phyloP scores from a whole-genome alignment of 2,329 filamentous ascomycete genomes.

The Pseudocercospora musae region DNA sequence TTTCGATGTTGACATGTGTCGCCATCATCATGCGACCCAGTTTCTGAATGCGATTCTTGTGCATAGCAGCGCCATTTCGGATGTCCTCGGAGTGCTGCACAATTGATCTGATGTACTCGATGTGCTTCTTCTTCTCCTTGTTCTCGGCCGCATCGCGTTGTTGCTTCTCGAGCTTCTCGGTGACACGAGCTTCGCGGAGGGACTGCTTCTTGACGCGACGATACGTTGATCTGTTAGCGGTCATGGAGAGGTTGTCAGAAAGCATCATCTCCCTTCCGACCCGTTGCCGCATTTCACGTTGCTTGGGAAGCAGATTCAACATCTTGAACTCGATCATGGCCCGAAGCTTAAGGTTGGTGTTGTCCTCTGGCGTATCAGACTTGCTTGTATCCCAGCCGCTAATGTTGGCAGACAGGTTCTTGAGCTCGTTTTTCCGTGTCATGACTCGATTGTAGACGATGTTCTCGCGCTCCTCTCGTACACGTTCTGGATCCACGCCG shows the following conservation, averaged over 20 bases:
- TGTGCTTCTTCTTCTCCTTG: slow-evolving; percentile 96
- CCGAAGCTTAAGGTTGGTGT: slow-evolving; percentile 81
- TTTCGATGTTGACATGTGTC: slow-evolving; percentile 95
- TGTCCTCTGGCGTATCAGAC: slow-evolving; percentile 65
- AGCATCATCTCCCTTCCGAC: slow-evolving; percentile 91
- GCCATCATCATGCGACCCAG: slow-evolving; percentile 82
- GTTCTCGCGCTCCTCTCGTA: slow-evolving; percentile 82
- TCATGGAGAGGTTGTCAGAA: slow-evolving; percentile 95
- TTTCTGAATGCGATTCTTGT: slow-evolving; percentile 75
- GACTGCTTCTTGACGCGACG: slow-evolving; percentile 97
- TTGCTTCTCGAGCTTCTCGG: slow-evolving; percentile 98
- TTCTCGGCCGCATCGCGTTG: slow-evolving; percentile 94
- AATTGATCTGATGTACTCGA: slow-evolving; percentile 85
- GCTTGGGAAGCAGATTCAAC: slow-evolving; percentile 81
- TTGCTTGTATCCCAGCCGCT: slow-evolving; percentile 77
- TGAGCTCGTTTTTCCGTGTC: slow-evolving; percentile 78
- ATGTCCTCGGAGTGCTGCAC: slow-evolving; percentile 79
- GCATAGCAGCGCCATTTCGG: slow-evolving; percentile 61
- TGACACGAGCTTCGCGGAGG: slow-evolving; percentile 89
- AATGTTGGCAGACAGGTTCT: slow-evolving; percentile 77
- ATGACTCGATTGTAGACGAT: slow-evolving; percentile 88
- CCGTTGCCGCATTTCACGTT: slow-evolving; percentile 78
- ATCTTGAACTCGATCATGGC: slow-evolving; percentile 95
- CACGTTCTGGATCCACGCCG: slow-evolving; percentile 80
- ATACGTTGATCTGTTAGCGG: slow-evolving; percentile 85